A percentile compares a stretch with the other conserved stretches of the same genome.
These are phyloP conservation scores for Rhododendron vialii DNA, from an alignment of 148 eudicot species.

Conservation along the genomic window DNA sequence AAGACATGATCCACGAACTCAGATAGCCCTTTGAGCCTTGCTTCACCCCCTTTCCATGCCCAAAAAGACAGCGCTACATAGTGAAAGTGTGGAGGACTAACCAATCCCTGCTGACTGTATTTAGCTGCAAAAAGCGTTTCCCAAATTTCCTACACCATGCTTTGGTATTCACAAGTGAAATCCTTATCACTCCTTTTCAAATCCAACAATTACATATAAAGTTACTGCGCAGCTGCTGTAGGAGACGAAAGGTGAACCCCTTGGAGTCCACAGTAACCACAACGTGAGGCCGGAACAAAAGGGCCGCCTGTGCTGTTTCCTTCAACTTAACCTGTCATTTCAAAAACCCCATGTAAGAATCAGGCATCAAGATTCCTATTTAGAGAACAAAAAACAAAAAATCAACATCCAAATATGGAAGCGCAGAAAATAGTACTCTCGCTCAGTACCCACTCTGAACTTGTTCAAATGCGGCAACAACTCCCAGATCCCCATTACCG, in stretches of 20 bases:
- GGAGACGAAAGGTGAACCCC: slow-evolving; percentile 90
- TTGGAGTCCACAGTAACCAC: slow-evolving; percentile 90
- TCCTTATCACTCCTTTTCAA: not conserved
- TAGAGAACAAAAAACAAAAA: not conserved
- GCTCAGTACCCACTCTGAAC: slow-evolving; percentile 55
- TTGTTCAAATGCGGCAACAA: slow-evolving; percentile 75
- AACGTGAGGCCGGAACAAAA: slow-evolving; percentile 69
- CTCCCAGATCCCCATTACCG: slow-evolving; percentile 99
- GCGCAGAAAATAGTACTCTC: not conserved
- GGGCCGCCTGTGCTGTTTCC: slow-evolving; percentile 71
- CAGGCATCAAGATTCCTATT: not conserved
- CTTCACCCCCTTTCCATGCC: slow-evolving; percentile 99
- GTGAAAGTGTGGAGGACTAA: slow-evolving; percentile 71
- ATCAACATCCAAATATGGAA: not conserved
- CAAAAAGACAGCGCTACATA: slow-evolving; percentile 98
- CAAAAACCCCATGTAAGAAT: slow-evolving; percentile 17
- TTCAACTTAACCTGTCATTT: slow-evolving; percentile 58
- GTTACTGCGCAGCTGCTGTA: slow-evolving; percentile 75
- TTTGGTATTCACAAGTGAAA: slow-evolving; percentile 21
- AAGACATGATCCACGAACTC: slow-evolving; percentile 78
- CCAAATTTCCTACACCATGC: slow-evolving; percentile 35
- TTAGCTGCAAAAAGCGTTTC: slow-evolving; percentile 63
- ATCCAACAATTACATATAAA: not conserved
- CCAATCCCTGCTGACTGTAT: slow-evolving; percentile 38
- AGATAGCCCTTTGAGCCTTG: slow-evolving; percentile 69